These are phyloP conservation scores for Tilletia walkeri DNA, from an alignment of 1,284 basidiomycete species.

Conservation along the genomic window DNA sequence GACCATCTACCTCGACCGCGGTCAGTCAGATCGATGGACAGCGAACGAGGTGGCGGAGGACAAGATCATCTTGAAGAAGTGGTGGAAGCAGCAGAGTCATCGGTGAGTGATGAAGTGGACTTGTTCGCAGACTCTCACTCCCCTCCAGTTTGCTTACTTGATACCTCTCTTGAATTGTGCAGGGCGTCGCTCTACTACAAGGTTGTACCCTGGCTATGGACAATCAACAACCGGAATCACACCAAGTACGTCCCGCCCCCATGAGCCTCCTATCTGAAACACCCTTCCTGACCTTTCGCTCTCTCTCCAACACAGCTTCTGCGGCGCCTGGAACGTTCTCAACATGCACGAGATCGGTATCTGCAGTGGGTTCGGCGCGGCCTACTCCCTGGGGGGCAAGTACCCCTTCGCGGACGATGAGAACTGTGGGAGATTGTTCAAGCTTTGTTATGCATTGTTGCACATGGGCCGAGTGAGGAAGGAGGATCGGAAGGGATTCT, in stretches of 20 bases:
- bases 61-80: constrained; percentile 63
- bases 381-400: constrained; percentile 64
- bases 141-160: too few species aligned
- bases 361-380: constrained; percentile 65
- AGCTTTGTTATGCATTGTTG: constrained; percentile 60
- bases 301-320: constrained; percentile 40
- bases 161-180: constrained; percentile 45
- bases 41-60: constrained; percentile 61
- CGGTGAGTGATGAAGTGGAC: constrained; percentile 58
- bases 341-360: constrained; percentile 67
- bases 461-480: constrained; percentile 54
- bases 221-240: constrained; percentile 63
- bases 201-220: constrained; percentile 66
- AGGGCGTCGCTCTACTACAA: constrained; percentile 57
- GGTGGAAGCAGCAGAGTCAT: constrained; percentile 67
- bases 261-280: not conserved
- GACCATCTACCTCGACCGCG: constrained; percentile 66
- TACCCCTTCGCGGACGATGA: constrained; percentile 58
- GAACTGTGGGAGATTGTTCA: constrained; percentile 60
- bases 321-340: constrained; percentile 58
- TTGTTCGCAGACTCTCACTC: too few species aligned
- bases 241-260: constrained; percentile 57
- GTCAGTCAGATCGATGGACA: constrained; percentile 62
- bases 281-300: constrained; percentile 45
- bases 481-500: constrained; percentile 54